Evolutionary conservation across 768 basidiomycete genomes (phyloP), one percentile per base, ranked within the genome.

Genomic region (Leccinum subgranulosum): DNA sequence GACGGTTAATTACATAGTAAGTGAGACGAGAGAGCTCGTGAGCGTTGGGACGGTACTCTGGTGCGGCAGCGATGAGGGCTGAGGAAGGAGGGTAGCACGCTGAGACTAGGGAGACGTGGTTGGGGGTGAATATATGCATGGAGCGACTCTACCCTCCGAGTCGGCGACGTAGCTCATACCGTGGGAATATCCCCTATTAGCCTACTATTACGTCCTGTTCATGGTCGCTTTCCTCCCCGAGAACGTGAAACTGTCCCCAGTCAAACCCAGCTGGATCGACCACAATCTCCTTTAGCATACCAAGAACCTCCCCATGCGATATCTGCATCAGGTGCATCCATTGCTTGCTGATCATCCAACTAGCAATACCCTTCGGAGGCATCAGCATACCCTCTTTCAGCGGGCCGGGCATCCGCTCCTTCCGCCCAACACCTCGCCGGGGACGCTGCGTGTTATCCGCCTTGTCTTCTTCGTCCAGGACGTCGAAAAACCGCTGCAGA

Each of bases 61-160:
- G 87, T 34, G 84, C 90, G 21, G 90, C 80, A 17, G 88, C 84
- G 53, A 86, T 76, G 33, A 95, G 80, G 6, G 85, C 79, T 53
- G 92, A 86, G 45, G 85, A 76, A 8, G 90, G 83, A 15, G 94
- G 94, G 69, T 95, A 96, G 72, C 92, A 95, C 34, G 91, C 84
- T 54, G 84, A 84, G 69, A 95, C 83, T 59, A 94, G 85, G 64
- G 85, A 83, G 66, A 92, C 83, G 77, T 94, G 92, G 76, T 88
- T 84, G 60, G 92, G 86, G 56, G 87, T 87, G 75, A 93, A 91
- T 66, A 86, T 71, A 71, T 86, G 84, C 88, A 92, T 90, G 11
- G n/a, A 19, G 21, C 2, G 9, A 39, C n/a, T 4, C 9, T 41
- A n/a, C 39, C 19, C 39, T 9, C 39, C 19, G 19, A 10, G 10